Evolutionary conservation across 2,329 filamentous ascomycete genomes (phyloP), one percentile per base, ranked within the genome.

Genomic region (Tolypocladium tropicale): DNA sequence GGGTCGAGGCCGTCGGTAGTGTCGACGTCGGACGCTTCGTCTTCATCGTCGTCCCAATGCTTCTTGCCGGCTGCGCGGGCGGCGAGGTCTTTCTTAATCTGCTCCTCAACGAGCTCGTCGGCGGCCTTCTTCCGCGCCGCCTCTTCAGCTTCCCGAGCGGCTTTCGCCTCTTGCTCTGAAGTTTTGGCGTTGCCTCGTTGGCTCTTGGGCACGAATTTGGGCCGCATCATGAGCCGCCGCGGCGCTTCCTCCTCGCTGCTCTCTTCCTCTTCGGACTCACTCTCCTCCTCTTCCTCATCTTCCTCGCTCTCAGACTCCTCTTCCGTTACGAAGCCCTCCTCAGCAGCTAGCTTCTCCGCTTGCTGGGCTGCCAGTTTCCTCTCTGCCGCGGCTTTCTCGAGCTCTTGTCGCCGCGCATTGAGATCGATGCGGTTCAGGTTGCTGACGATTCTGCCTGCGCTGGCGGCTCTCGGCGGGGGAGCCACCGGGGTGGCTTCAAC

Each of bases 1-100:
- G 90, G 89, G 69, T 97, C 91, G 3, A 92, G 65, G 37, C 84
- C 90, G 68, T 99, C 94, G 2, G 86, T 89, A 65, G 96, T 94
- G 70, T 97, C 90, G 23, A 97, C 86, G 52, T 89, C 88, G 36
- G 85, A 84, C 57, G 83, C 83, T 30, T 83, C 83, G 25, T 81
- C 80, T 6, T 85, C 82, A n/a, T 84, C 81, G 55, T 90, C 85
- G 64, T 96, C 92, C 91, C 92, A 96, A 65, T 90, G 85, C 68
- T 89, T 90, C 71, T 90, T 91, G 14, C 85, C 86, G 0, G 84
- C 83, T 1, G 85, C 85, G 55, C 85, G 83, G 25, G 88, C 89
- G 4, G 86, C 86, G 0, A 89, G 81, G 64, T 93, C 88, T 62
- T 89, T 89, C 64, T 88, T 85, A 48, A 97, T 84, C 68, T 97